Evolutionary conservation across 2,329 filamentous ascomycete genomes (phyloP).

Genomic region (Phialophora verrucosa): DNA sequence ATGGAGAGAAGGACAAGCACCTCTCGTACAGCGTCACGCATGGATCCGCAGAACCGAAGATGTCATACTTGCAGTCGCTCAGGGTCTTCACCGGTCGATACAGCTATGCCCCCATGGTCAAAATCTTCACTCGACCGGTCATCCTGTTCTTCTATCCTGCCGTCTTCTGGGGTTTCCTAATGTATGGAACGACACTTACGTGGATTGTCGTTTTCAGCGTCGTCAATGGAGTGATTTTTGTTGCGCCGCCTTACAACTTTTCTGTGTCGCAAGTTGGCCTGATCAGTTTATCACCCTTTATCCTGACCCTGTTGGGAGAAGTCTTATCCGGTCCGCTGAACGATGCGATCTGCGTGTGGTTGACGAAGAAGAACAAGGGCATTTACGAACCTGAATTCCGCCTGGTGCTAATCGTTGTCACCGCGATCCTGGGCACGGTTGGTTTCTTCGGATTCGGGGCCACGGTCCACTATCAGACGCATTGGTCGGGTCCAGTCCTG

Average conservation of each 20-base stretch:
- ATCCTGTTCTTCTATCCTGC: constrained; percentile 42
- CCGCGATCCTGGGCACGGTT: constrained; percentile 57
- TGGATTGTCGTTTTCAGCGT: constrained; percentile 33
- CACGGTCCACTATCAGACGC: constrained; percentile 43
- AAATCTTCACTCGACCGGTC: constrained; percentile 39
- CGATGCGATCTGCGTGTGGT: constrained; percentile 70
- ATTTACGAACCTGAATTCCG: constrained; percentile 92
- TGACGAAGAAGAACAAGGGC: constrained; percentile 77
- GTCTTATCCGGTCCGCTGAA: constrained; percentile 71
- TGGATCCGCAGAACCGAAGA: constrained; percentile 27
- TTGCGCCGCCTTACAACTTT: constrained; percentile 53
- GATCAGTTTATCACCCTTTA: constrained; percentile 81
- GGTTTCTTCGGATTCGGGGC: constrained; percentile 58
- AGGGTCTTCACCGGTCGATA: constrained; percentile 33
- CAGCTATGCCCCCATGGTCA: constrained; percentile 31
- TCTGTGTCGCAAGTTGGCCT: constrained; percentile 80
- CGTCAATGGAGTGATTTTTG: constrained; percentile 32
- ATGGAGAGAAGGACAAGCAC: constrained; percentile 33
- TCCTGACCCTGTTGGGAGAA: constrained; percentile 82
- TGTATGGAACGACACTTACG: constrained; percentile 29
- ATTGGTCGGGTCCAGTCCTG: constrained; percentile 57
- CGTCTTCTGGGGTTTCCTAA: constrained; percentile 39
- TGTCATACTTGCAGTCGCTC: constrained; percentile 31
- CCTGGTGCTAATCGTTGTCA: constrained; percentile 79
- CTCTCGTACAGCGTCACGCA: constrained; percentile 25